Evolutionary conservation across 2,329 filamentous ascomycete genomes (phyloP).

Genomic region (Nothopassalora personata): DNA sequence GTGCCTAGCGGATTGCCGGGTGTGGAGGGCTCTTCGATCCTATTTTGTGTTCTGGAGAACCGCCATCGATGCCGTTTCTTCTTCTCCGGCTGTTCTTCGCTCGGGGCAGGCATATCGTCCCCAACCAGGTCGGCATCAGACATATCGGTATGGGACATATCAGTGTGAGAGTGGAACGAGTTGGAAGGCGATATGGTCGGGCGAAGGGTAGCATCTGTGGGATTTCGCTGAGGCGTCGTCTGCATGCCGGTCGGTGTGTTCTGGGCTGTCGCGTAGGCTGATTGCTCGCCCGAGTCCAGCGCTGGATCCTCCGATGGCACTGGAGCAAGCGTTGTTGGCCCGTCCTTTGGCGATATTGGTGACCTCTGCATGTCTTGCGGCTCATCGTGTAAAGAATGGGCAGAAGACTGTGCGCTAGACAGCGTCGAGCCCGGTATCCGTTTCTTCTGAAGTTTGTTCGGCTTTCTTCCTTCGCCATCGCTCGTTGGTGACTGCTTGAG

Average conservation of each 20-base stretch:
- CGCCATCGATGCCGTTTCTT: conserved; percentile 71
- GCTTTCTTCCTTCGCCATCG: conserved; percentile 54
- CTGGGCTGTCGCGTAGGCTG: conserved; percentile 37
- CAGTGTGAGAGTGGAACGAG: conserved; percentile 73
- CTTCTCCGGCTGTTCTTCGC: conserved; percentile 41
- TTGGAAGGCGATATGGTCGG: conserved; percentile 68
- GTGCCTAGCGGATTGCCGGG: conserved; percentile 27
- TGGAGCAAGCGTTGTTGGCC: background rate
- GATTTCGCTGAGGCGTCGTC: conserved; percentile 75
- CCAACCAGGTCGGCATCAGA: conserved; percentile 74
- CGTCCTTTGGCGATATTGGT: conserved; percentile 20
- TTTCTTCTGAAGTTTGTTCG: conserved; percentile 91
- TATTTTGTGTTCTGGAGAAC: conserved; percentile 47
- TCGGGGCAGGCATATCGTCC: conserved; percentile 41
- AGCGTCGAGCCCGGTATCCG: conserved; percentile 70
- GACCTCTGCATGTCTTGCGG: conserved; percentile 24
- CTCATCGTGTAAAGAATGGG: conserved; percentile 54
- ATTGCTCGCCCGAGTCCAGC: conserved; percentile 30
- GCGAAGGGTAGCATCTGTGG: conserved; percentile 50
- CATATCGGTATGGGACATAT: conserved; percentile 73
- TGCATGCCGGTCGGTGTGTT: conserved; percentile 52
- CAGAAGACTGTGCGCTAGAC: conserved; percentile 86
- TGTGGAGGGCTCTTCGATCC: conserved; percentile 23
- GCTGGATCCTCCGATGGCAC: background rate
- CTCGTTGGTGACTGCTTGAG: conserved; percentile 64